phyloP scores from a whole-genome alignment of 371 early-diverging fungal species.

The Massospora cicadina region DNA sequence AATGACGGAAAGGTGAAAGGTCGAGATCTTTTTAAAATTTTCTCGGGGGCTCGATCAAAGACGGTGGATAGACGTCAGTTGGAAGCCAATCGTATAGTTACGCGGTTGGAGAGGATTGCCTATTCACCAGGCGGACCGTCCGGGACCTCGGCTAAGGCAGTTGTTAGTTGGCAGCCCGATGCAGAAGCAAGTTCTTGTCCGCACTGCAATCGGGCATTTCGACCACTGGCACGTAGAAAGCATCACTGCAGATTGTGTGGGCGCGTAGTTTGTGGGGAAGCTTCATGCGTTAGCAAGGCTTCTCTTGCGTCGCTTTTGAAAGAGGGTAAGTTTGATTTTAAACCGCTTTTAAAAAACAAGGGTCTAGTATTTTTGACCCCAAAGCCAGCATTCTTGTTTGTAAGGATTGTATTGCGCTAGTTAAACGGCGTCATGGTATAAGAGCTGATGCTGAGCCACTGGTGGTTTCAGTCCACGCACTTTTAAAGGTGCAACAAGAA shows the following conservation, averaged over 20 bases:
- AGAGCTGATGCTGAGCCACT: not conserved
- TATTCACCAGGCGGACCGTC: constrained; percentile 7
- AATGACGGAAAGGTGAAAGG: not conserved
- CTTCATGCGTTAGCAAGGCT: constrained; percentile 34
- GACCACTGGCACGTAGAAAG: constrained; percentile 19
- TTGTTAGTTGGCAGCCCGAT: constrained; percentile 49
- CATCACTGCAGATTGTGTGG: constrained; percentile 73
- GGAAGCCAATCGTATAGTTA: constrained; percentile 70
- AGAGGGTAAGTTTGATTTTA: constrained; percentile 20
- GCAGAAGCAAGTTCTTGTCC: constrained; percentile 27
- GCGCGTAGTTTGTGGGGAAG: constrained; percentile 42
- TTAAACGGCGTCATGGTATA: not conserved
- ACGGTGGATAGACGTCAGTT: constrained; percentile 16
- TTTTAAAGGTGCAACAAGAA: not conserved
- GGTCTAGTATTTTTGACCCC: not conserved
- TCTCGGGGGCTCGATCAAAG: not conserved
- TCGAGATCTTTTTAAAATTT: not conserved
- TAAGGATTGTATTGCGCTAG: not conserved
- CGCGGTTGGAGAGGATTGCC: constrained; percentile 56
- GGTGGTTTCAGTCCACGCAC: not conserved
- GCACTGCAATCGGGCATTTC: constrained; percentile 20
- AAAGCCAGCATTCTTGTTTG: not conserved
- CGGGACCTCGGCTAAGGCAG: constrained; percentile 28
- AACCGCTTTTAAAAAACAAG: not conserved
- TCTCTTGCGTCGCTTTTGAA: constrained; percentile 32